Evolutionary conservation across 495 filamentous ascomycete genomes (phyloP), one percentile per base, ranked within the genome.

Genomic region (Neurospora sp.): DNA sequence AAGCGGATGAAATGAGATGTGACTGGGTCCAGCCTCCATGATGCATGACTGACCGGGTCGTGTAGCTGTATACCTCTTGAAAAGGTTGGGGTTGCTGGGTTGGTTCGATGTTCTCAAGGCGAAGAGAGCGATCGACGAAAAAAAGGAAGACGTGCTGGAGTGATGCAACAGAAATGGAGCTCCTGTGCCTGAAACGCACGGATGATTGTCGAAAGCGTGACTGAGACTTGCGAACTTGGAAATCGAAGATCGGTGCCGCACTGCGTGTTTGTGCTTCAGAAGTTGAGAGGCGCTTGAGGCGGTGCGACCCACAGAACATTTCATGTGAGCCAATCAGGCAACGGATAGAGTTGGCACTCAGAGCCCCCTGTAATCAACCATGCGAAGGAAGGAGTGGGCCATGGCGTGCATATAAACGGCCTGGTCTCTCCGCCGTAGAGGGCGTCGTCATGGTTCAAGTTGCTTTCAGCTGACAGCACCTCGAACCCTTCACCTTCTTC

Each of bases 371-470:
- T 73, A 73, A 75, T 78, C 70, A 71, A 71, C 59, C 62, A 73
- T 72, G 69, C 44, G 38, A 12, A 42, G 70, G 44, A 73, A 20
- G 69, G 39, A 27, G 40, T 42, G 70, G 72, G 39, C 71, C 72
- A 20, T 72, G 71, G 41, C 40, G 71, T 72, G 73, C 75, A 78
- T 77, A 78, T 78, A 78, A 78, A 77, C 73, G 72, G 74, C 39
- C 42, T 72, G 75, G n/a, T 35, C 54, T 42, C 69, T 76, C 76
- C 76, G 71, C 72, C 73, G 69, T 8, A 35, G 54, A 69, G 62
- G 48, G 39, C 70, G 38, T 70, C 70, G 38, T 70, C 66, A 62
- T 44, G 62, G 59, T 70, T 70, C 42, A 59, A 35, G 31, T 75
- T 74, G 54, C 38, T 74, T 48, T 72, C 70, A 72, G 74, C 69